A percentile compares a stretch with the other conserved stretches of the same genome.
These are phyloP conservation scores for Pleurotus tuoliensis DNA, from an alignment of 768 basidiomycete species.

Conservation along the genomic window DNA sequence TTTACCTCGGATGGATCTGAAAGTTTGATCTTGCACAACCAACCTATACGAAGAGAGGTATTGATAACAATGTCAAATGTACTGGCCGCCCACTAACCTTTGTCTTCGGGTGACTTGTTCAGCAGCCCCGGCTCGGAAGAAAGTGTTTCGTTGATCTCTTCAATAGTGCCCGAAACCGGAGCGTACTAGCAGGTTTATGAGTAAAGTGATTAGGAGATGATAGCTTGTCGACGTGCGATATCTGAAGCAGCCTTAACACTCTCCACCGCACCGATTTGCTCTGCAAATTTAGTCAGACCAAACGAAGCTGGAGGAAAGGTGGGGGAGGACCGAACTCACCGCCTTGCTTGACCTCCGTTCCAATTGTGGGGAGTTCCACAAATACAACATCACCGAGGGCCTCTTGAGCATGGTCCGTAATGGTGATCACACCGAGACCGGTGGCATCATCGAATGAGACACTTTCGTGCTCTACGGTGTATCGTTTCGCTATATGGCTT, in stretches of 20 bases:
- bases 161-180: constrained; percentile 82
- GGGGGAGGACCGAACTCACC: constrained; percentile 46
- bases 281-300: constrained; percentile 31
- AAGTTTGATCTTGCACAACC: constrained; percentile 92
- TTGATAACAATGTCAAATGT: not conserved
- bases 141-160: constrained; percentile 74
- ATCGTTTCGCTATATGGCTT: constrained; percentile 58
- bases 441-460: constrained; percentile 75
- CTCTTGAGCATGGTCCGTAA: constrained; percentile 91
- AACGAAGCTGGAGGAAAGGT: not conserved
- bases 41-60: constrained; percentile 49
- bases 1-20: constrained; percentile 73
- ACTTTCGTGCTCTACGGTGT: constrained; percentile 86
- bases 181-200: constrained; percentile 59
- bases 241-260: constrained; percentile 97
- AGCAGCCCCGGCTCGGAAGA: constrained; percentile 69
- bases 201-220: constrained; percentile 10
- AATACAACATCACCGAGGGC: constrained; percentile 96
- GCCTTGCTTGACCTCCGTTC: constrained; percentile 60
- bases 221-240: constrained; percentile 52
- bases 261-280: constrained; percentile 87
- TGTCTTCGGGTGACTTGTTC: constrained; percentile 82
- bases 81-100: constrained; percentile 49
- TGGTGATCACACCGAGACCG: constrained; percentile 73
- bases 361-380: constrained; percentile 79